Evolutionary conservation across 2,329 filamentous ascomycete species (phyloP), one percentile per base, ranked within the genome.

Genomic region (Trichoderma brevicompactum): DNA sequence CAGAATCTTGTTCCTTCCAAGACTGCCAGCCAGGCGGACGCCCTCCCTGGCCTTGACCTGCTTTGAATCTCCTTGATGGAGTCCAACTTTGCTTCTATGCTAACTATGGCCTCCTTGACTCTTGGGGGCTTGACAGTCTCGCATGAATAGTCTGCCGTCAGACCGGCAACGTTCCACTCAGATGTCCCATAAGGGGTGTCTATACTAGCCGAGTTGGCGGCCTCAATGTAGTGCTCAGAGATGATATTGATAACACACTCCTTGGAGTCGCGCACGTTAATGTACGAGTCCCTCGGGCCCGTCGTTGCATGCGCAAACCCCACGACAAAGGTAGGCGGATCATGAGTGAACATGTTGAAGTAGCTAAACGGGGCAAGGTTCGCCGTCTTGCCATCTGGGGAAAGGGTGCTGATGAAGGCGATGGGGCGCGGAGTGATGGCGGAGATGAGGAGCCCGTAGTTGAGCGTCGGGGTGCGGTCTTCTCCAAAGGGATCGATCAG

Each of bases 361-460:
- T 95, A 97, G 73, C 87, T 91, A 77, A 95, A 97, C 0, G 93
- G 94, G 0, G 94, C 92, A 2, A 97, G 83, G 78, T 97, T 98
- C 15, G 74, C 82, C 69, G 69, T 81, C 40, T 72, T 77, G 23
- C 91, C 92, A 72, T 93, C 89, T 3, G 77, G 71, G 23, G 81
- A 80, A 61, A 78, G 74, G 9, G 87, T 86, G 66, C 65, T 55
- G 38, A 89, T 74, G 75, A 89, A 85, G 60, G 85, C 87, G 73
- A 97, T 89, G 12, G 94, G 94, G 12, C 94, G 87, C 1, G 94
- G 94, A 15, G 93, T 85, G 70, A 97, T 87, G 68, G 87, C 88
- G 17, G 88, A 91, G 77, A 97, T 96, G 67, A 97, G 82, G 13
- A 97, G 85, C 79, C 96, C 97, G 85, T 98, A 97, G 83, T 97